phyloP scores from a whole-genome alignment of 129 eudicot genomes.

The Lactuca sativa region DNA sequence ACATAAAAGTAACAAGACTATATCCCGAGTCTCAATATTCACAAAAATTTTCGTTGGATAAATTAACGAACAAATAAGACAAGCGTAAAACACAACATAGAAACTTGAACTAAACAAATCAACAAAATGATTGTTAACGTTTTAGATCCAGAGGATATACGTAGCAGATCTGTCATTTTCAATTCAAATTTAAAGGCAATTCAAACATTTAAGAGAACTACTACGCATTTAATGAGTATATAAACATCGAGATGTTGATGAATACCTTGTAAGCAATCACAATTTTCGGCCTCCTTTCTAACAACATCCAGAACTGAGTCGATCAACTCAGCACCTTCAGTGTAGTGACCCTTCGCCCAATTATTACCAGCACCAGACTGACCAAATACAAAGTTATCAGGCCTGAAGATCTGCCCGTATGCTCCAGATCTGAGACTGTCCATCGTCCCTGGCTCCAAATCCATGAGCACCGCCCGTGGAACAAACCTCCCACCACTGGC shows the following conservation, averaged over 20 bases:
- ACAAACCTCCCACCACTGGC: slow-evolving; percentile 58
- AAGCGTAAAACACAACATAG: background rate
- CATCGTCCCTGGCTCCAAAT: slow-evolving; percentile 62
- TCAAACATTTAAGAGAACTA: background rate
- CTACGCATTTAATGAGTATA: background rate
- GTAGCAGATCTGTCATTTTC: background rate
- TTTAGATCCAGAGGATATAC: background rate
- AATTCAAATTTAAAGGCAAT: background rate
- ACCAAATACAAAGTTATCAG: slow-evolving; percentile 48
- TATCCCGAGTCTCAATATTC: background rate
- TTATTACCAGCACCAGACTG: slow-evolving; percentile 48
- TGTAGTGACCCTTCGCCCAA: slow-evolving; percentile 51
- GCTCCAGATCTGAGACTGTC: slow-evolving; percentile 52
- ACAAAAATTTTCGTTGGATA: background rate
- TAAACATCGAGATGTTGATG: background rate
- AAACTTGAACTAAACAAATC: background rate
- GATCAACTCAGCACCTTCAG: slow-evolving; percentile 50
- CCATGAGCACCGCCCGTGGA: slow-evolving; percentile 60
- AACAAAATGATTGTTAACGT: background rate
- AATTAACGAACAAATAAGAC: background rate
- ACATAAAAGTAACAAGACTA: background rate
- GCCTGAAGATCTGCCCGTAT: slow-evolving; percentile 46
- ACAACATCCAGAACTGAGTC: slow-evolving; percentile 51
- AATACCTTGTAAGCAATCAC: slow-evolving; percentile 48
- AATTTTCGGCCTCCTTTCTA: slow-evolving; percentile 47